Evolutionary conservation across 129 eudicot genomes (phyloP), one percentile per base, ranked within the genome.

Genomic region (Lonicera japonica): DNA sequence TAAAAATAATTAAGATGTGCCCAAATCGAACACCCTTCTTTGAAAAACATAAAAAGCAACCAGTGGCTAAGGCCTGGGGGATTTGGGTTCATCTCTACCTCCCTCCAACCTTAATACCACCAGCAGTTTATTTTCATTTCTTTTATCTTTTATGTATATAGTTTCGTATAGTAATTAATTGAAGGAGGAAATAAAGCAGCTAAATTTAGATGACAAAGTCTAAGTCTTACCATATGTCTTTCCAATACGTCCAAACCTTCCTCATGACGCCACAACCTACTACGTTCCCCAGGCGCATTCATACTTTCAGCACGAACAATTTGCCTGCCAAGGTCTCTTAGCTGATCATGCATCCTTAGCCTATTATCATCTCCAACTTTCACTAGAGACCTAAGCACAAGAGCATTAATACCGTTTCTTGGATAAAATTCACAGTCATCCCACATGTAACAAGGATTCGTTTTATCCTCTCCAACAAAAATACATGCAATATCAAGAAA

Each of bases 401-500:
- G 57, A 1, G 43, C 23, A 17, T 41, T 20, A 8, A 67, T 40
- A 5, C 55, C 64, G 21, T 9, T 22, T 34, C 46, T 18, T 56
- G 64, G 17, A 22, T 25, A 21, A 14, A 56, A 56, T 1, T 54
- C 72, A 56, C 64, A 56, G 1, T 53, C 72, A 11, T 23, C 45
- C 25, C 56, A 4, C 3, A 67, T 61, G 24, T 56, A 53, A 57
- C 43, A 19, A 18, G 58, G 23, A 12, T 43, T 5, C 7, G 22
- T 45, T 40, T 24, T 57, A 0, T 56, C 57, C 43, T 55, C 18
- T 39, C 57, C 50, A 13, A 56, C 43, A 16, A 67, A 46, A 22
- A 67, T 43, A 57, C 72, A 67, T 18, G 72, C 54, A 67, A 67
- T 57, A 51, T 67, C 72, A 24, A 67, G 72, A 34, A 67, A 67